These are phyloP conservation scores for Monosporascus sp. DNA, from an alignment of 2,329 filamentous ascomycete species.

Conservation along the genomic window DNA sequence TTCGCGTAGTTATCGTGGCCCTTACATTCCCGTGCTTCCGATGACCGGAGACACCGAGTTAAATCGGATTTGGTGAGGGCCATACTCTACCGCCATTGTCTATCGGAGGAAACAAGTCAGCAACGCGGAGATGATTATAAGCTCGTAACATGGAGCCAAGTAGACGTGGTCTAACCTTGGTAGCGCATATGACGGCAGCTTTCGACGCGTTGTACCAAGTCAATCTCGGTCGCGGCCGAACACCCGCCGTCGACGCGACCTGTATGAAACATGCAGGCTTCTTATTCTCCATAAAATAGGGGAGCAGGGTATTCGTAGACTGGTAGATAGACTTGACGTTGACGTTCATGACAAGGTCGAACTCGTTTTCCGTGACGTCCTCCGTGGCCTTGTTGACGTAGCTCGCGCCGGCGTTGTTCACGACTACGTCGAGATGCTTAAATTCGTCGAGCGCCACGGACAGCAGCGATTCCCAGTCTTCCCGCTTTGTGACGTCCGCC, in stretches of 20 bases:
- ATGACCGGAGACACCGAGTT: conserved; percentile 67
- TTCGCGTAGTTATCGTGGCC: neutral
- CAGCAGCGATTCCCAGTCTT: conserved; percentile 48
- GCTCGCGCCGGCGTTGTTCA: conserved; percentile 57
- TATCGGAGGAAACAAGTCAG: conserved; percentile 7
- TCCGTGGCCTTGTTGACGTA: conserved; percentile 58
- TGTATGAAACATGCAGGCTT: conserved; percentile 58
- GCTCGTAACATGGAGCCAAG: neutral
- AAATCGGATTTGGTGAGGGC: conserved; percentile 64
- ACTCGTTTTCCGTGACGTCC: conserved; percentile 60
- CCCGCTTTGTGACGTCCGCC: conserved; percentile 45
- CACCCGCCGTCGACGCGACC: conserved; percentile 58
- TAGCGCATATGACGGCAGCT: conserved; percentile 57
- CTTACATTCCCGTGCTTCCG: conserved; percentile 56
- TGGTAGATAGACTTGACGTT: conserved; percentile 64
- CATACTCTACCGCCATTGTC: conserved; percentile 65
- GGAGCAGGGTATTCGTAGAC: conserved; percentile 53
- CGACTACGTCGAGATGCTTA: conserved; percentile 49
- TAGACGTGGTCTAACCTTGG: conserved; percentile 28
- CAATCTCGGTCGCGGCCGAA: conserved; percentile 54
- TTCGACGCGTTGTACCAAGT: conserved; percentile 70
- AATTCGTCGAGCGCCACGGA: conserved; percentile 38
- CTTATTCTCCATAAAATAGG: conserved; percentile 52
- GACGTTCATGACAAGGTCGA: conserved; percentile 60
- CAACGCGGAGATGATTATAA: neutral